Conservation (phyloP, 176 grass and related monocot species). For the Ensete glaucum region DNA sequence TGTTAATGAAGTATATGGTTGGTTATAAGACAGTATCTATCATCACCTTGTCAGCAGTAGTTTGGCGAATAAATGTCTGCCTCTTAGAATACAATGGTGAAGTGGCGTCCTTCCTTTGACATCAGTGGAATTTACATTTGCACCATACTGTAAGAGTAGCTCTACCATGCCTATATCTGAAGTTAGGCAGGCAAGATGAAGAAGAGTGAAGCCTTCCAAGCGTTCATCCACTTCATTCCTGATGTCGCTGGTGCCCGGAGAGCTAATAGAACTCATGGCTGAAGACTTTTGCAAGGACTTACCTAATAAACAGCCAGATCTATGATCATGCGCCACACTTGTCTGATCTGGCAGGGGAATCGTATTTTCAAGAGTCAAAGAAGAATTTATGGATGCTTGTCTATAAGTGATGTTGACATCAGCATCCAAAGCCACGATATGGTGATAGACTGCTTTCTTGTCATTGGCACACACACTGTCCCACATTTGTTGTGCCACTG, state of each 20-base stretch:
- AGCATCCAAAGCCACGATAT: slow-evolving; percentile 65
- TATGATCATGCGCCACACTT: slow-evolving; percentile 37
- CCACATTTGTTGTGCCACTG: slow-evolving; percentile 64
- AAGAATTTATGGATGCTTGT: slow-evolving; percentile 36
- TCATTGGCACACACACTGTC: slow-evolving; percentile 54
- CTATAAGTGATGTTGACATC: slow-evolving; percentile 64
- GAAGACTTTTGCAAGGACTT: slow-evolving; percentile 30
- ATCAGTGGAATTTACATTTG: slow-evolving; percentile 66
- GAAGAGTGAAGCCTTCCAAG: slow-evolving; percentile 59
- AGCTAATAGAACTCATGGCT: slow-evolving; percentile 28
- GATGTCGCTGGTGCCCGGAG: slow-evolving; percentile 35
- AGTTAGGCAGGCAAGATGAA: slow-evolving; percentile 76
- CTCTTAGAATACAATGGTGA: slow-evolving; percentile 13
- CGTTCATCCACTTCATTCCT: slow-evolving; percentile 28
- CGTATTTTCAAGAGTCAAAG: slow-evolving; percentile 74
- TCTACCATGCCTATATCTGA: slow-evolving; percentile 87
- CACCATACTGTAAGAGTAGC: slow-evolving; percentile 83
- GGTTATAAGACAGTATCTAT: background rate
- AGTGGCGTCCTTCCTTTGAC: slow-evolving; percentile 11
- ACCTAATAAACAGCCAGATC: slow-evolving; percentile 33
- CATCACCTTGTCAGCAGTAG: slow-evolving; percentile 10
- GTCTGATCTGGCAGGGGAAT: slow-evolving; percentile 73
- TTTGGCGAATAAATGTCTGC: slow-evolving; percentile 8
- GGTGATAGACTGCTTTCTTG: slow-evolving; percentile 64
- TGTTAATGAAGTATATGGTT: background rate